These are phyloP conservation scores for Lipomyces kockii DNA, from an alignment of 805 yeast species.

Conservation along the genomic window DNA sequence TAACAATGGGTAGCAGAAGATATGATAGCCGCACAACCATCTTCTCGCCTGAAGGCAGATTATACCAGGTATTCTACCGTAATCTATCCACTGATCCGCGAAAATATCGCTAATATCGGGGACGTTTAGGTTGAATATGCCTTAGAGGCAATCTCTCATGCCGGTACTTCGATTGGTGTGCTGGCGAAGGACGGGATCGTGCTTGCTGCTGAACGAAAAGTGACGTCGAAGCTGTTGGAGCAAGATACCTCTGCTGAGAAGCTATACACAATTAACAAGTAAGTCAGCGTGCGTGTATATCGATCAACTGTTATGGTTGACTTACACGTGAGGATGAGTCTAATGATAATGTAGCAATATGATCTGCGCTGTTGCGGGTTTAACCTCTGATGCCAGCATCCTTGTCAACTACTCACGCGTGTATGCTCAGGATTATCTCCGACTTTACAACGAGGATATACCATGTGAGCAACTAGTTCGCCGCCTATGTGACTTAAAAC, in stretches of 20 bases:
- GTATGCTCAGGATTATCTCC: conserved; percentile 80
- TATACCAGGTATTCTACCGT: conserved; percentile 70
- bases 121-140: conserved; percentile 80
- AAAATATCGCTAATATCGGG: not conserved
- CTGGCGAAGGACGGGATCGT: conserved; percentile 86
- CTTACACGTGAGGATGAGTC: not conserved
- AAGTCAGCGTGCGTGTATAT: conserved; percentile 39
- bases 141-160: conserved; percentile 83
- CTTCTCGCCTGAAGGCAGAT: conserved; percentile 97
- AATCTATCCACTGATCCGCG: not conserved
- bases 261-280: conserved; percentile 79
- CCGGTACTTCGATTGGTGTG: conserved; percentile 82
- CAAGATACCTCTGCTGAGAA: conserved; percentile 94
- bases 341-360: conserved; percentile 52
- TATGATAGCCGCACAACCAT: conserved; percentile 99
- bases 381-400: conserved; percentile 95
- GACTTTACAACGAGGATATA: conserved; percentile 86
- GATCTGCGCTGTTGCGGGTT: conserved; percentile 96
- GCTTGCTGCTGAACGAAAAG: conserved; percentile 94
- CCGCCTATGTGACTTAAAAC: conserved; percentile 88
- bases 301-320: not conserved
- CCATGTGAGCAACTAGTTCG: conserved; percentile 93
- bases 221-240: conserved; percentile 88
- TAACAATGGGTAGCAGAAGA: conserved; percentile 79
- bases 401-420: conserved; percentile 86